phyloP scores from a whole-genome alignment of 805 yeast species.

The Scheffersomyces coipomensis region DNA sequence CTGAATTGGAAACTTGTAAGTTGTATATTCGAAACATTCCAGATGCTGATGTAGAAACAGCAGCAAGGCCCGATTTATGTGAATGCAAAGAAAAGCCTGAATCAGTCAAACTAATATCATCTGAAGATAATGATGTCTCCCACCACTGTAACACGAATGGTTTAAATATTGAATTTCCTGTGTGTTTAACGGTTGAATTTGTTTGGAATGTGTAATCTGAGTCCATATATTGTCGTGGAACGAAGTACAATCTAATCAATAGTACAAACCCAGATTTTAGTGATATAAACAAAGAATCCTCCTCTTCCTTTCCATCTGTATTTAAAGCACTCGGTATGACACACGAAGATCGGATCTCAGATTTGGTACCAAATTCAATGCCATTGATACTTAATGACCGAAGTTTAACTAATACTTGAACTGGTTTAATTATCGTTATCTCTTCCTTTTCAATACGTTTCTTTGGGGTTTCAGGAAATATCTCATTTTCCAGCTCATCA shows the following conservation, averaged over 20 bases:
- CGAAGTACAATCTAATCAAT: conserved; percentile 36
- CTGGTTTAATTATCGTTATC: conserved; percentile 1
- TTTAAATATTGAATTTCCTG: conserved; percentile 22
- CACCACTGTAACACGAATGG: conserved; percentile 55
- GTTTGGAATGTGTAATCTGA: conserved; percentile 15
- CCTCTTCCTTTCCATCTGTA: conserved; percentile 14
- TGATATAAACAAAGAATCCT: conserved; percentile 39
- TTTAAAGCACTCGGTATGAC: conserved; percentile 20
- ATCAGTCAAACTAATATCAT: conserved; percentile 6
- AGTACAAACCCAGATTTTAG: conserved; percentile 40
- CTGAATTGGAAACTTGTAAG: conserved; percentile 32
- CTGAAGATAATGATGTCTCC: conserved; percentile 32
- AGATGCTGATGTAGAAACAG: conserved; percentile 35
- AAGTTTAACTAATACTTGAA: conserved; percentile 28
- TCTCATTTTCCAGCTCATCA: conserved; percentile 30
- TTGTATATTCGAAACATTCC: conserved; percentile 37
- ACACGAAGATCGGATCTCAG: conserved; percentile 31
- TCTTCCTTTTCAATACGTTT: background rate
- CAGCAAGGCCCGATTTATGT: conserved; percentile 26
- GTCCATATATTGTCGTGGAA: conserved; percentile 29
- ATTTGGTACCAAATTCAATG: conserved; percentile 26
- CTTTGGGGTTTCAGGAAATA: conserved; percentile 9
- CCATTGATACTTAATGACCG: conserved; percentile 31
- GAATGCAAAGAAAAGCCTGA: conserved; percentile 17
- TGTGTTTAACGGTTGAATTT: conserved; percentile 4